phyloP scores from a whole-genome alignment of 805 yeast genomes.

The Cyberlindnera saturnus region DNA sequence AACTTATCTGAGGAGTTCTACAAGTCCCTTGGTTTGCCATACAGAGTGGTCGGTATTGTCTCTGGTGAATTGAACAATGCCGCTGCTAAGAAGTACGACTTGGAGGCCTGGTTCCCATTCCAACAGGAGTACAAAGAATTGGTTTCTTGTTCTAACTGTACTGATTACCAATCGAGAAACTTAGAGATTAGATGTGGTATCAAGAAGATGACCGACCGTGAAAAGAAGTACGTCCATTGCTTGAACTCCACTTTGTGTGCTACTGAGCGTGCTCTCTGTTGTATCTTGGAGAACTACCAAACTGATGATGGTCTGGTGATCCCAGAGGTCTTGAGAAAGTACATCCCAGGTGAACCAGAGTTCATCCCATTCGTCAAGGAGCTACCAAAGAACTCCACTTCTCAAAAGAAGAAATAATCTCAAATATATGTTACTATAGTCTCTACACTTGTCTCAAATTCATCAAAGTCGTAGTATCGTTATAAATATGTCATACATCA shows the following conservation, averaged over 20 bases:
- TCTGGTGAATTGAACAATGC: conserved; percentile 98
- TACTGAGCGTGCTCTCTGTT: conserved; percentile 96
- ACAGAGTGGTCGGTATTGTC: conserved; percentile 96
- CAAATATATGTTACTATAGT: background rate
- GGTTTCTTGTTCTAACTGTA: conserved; percentile 98
- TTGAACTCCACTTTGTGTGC: conserved; percentile 96
- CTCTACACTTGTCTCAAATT: background rate
- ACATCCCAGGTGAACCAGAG: conserved; percentile 98
- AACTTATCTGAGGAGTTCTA: conserved; percentile 86
- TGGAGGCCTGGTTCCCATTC: conserved; percentile 99
- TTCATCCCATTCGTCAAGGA: conserved; percentile 87
- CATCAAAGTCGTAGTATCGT: background rate
- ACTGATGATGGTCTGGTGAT: conserved; percentile 90
- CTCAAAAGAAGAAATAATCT: conserved; percentile 47
- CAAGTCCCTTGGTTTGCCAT: conserved; percentile 86
- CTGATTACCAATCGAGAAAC: conserved; percentile 98
- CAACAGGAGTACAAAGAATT: conserved; percentile 97
- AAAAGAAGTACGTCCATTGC: conserved; percentile 97
- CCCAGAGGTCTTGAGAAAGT: conserved; percentile 93
- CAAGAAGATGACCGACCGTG: conserved; percentile 89
- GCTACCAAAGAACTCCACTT: conserved; percentile 90
- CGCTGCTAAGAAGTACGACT: conserved; percentile 97
- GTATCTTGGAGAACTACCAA: conserved; percentile 96
- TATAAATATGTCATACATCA: too few species aligned
- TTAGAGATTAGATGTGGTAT: conserved; percentile 98